Conservation (phyloP, 2,329 filamentous ascomycete species). For the Basipetospora chlamydospora region DNA sequence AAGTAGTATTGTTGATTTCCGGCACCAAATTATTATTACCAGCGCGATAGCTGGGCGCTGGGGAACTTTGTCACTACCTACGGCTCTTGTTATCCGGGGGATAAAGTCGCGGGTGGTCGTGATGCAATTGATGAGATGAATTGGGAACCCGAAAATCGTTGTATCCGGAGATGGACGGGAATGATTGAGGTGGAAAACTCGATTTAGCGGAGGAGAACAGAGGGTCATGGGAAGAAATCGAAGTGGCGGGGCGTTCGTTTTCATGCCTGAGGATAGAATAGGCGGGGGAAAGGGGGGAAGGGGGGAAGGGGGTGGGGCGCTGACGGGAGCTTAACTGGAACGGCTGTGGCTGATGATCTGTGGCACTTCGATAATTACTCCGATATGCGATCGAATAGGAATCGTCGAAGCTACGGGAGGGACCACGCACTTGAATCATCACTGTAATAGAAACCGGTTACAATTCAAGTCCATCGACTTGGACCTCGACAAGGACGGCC, state of each 20-base stretch:
- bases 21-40: constrained; percentile 1
- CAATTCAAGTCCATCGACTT: too few species aligned
- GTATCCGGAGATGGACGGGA: constrained; percentile 18
- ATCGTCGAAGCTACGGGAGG: too few species aligned
- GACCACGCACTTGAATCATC: too few species aligned
- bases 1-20: neutral
- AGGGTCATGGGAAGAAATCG: constrained; percentile 3
- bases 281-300: too few species aligned
- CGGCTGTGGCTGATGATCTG: neutral
- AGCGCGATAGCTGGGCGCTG: constrained; percentile 1
- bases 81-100: constrained; percentile 15
- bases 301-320: neutral
- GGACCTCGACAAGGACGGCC: too few species aligned
- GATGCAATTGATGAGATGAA: constrained; percentile 10
- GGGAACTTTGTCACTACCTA: neutral
- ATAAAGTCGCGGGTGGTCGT: constrained; percentile 16
- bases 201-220: too few species aligned
- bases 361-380: too few species aligned
- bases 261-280: constrained; percentile 1
- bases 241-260: constrained; percentile 4
- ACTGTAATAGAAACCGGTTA: too few species aligned
- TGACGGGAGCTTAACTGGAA: too few species aligned
- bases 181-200: constrained; percentile 1
- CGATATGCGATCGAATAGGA: too few species aligned
- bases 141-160: constrained; percentile 21